These are phyloP conservation scores for Populus pruinosa DNA, from an alignment of 345 rosid genomes.

Conservation along the genomic window DNA sequence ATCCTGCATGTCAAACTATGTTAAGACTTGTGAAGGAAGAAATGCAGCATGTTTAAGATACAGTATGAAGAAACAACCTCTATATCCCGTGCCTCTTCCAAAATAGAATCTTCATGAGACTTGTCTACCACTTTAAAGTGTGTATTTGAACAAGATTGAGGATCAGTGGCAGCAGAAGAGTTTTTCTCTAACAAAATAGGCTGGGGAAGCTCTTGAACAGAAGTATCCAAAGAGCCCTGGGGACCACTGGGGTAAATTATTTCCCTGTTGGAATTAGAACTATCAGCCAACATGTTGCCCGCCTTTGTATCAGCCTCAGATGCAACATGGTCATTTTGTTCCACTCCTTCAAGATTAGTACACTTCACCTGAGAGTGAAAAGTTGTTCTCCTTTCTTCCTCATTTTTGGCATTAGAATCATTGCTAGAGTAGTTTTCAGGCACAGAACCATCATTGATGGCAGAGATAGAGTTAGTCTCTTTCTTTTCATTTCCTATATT, in stretches of 20 bases:
- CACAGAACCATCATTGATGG: conserved; percentile 19
- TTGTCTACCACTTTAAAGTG: conserved; percentile 44
- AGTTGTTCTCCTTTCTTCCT: conserved; percentile 36
- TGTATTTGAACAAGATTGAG: conserved; percentile 39
- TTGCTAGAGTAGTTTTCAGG: conserved; percentile 25
- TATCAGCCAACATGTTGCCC: conserved; percentile 26
- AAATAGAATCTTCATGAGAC: conserved; percentile 68
- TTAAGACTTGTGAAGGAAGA: conserved; percentile 8
- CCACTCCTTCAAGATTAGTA: conserved; percentile 30
- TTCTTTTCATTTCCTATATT: conserved; percentile 42
- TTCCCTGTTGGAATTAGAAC: conserved; percentile 32
- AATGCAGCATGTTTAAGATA: conserved; percentile 16
- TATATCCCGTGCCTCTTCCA: conserved; percentile 87
- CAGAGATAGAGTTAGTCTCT: conserved; percentile 35
- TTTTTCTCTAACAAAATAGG: conserved; percentile 22
- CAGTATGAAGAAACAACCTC: conserved; percentile 48
- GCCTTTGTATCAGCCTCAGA: conserved; percentile 35
- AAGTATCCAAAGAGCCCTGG: conserved; percentile 27
- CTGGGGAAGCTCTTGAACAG: conserved; percentile 28
- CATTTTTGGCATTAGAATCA: conserved; percentile 38
- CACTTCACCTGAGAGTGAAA: conserved; percentile 42
- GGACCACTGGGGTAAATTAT: conserved; percentile 30
- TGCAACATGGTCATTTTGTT: conserved; percentile 34
- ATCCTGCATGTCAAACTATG: conserved; percentile 50
- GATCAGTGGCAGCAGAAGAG: conserved; percentile 37